Base-by-base conservation (phyloP, 768 basidiomycete species). In the Podaxis sp. region DNA sequence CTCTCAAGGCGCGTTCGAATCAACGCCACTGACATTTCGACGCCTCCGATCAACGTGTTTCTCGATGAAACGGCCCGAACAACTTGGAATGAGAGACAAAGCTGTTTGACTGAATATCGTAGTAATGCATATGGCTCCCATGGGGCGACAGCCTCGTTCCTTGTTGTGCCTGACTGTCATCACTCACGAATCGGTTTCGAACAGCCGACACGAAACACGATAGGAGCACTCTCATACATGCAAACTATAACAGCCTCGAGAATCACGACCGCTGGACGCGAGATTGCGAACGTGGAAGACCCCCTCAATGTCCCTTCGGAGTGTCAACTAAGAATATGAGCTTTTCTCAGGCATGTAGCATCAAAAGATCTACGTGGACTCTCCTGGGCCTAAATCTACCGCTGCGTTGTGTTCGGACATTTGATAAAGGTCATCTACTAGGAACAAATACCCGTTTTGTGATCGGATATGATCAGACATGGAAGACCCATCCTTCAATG, bases 401-500 rank as follows among this genome's bases (percentile, higher is more conserved):
- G 1, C 16, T 40, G 27, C 47, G 57, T n/a, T 57, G 16, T 21
- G 32, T 21, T 35, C 28, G 55, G 46, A 27, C 35, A 21, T 48
- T 37, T 50, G 47, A 58, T 50, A 23, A 18, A 14, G 50, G 28
- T 11, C 21, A 47, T n/a, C 47, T 16, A 18, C 37, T 21, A 25
- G 11, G n/a, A 28, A 37, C 23, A 5, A 9, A 16, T 28, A 4
- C 44, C 28, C 44, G 25, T 47, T 18, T 11, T 35, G n/a, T 48
- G 55, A 10, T 18, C 7, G 32, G 21, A 46, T 7, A 13, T 32
- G 28, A 37, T 14, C 13, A 21, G 47, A 27, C 57, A 38, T 50
- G 25, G 57, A 58, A 58, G 57, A 40, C 57, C 37, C 57, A 48
- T 50, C 32, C 2, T 58, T 38, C 46, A 57, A 14, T n/a, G 0